Conservation (phyloP, 2,329 filamentous ascomycete species). For the Colletotrichum trifolii region DNA sequence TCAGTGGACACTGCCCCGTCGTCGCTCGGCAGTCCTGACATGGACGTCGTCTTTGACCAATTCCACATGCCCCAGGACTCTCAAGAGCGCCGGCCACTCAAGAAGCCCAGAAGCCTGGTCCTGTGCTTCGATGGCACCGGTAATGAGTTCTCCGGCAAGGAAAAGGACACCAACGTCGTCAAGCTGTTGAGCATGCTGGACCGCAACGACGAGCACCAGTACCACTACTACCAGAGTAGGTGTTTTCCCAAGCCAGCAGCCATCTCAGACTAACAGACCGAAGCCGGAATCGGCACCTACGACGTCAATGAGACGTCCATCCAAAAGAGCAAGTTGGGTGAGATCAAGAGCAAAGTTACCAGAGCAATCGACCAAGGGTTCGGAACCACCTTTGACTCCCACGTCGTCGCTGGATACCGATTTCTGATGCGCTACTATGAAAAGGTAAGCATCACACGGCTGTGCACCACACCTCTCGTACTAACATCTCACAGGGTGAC, state of each 20-base stretch:
- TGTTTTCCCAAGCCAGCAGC: not conserved
- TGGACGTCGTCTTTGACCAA: no score
- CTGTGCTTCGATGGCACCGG: conserved; percentile 63
- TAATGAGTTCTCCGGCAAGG: conserved; percentile 56
- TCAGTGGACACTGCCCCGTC: not conserved
- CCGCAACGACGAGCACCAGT: conserved; percentile 54
- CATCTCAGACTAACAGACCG: not conserved
- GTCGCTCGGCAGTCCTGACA: not conserved
- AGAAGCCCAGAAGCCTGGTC: conserved; percentile 51
- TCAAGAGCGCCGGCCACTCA: not conserved
- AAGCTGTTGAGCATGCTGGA: conserved; percentile 61
- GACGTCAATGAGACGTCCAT: conserved; percentile 54
- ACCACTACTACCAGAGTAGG: conserved; percentile 61
- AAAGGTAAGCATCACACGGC: conserved; percentile 41
- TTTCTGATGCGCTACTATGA: conserved; percentile 66
- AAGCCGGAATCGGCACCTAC: conserved; percentile 62
- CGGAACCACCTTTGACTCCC: conserved; percentile 59
- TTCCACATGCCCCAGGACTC: no score
- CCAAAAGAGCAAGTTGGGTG: conserved; percentile 48
- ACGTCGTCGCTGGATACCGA: conserved; percentile 63
- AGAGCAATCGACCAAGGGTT: conserved; percentile 55
- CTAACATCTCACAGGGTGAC: conserved; percentile 48
- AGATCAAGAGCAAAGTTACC: conserved; percentile 48
- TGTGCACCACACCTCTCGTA: not conserved
- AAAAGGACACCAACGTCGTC: conserved; percentile 64